Evolutionary conservation across 352 stramenopile species (phyloP).

Genomic region (Blastocystis sp.): DNA sequence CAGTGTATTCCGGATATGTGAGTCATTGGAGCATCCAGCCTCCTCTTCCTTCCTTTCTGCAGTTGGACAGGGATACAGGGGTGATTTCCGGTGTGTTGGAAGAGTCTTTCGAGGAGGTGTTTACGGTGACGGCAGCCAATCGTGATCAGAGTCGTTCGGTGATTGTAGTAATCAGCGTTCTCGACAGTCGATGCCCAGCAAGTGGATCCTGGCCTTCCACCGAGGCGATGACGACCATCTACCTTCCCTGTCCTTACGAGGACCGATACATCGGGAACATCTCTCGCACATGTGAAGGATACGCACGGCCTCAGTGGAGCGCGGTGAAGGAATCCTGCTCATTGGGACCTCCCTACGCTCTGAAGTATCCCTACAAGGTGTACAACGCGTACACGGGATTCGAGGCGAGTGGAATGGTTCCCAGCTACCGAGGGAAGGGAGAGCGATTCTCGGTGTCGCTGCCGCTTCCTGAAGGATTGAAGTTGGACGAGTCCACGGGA

Average conservation of each 20-base stretch:
- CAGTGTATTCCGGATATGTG: not conserved
- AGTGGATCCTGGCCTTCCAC: not conserved
- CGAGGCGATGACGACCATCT: not conserved
- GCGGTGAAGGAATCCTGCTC: not conserved
- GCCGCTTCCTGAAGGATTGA: no score
- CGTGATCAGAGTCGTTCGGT: not conserved
- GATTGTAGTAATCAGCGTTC: not conserved
- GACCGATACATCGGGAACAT: not conserved
- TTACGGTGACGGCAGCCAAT: not conserved
- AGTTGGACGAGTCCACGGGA: not conserved
- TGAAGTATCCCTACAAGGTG: not conserved
- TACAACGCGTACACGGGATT: not conserved
- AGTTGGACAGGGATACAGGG: not conserved
- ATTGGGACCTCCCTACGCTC: not conserved
- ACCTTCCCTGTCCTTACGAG: not conserved
- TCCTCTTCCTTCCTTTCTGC: not conserved
- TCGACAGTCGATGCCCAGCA: not conserved
- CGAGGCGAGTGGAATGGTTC: not conserved
- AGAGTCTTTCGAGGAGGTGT: not conserved
- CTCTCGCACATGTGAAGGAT: not conserved
- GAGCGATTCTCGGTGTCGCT: not conserved
- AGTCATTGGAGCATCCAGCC: not conserved
- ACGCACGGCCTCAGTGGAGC: not conserved
- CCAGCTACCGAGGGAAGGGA: not conserved
- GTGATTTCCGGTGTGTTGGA: not conserved